These are phyloP conservation scores for Komagataella populi DNA, from an alignment of 805 yeast species.

Conservation along the genomic window DNA sequence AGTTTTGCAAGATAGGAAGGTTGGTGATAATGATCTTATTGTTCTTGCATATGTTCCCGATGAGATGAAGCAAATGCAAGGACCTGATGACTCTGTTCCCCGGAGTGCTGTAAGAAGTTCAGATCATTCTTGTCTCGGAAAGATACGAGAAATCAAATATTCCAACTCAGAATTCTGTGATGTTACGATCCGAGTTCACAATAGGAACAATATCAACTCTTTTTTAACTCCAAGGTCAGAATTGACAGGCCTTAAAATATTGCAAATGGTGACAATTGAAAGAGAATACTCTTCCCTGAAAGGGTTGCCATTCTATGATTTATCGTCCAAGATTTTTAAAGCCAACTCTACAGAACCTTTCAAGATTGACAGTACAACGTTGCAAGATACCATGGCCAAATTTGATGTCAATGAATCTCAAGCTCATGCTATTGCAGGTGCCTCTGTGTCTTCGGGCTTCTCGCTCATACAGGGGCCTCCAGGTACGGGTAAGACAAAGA, in stretches of 20 bases:
- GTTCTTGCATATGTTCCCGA: slow-evolving; percentile 43
- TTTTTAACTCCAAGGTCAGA: slow-evolving; percentile 50
- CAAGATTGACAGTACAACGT: slow-evolving; percentile 20
- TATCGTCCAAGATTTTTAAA: slow-evolving; percentile 47
- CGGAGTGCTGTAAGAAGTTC: slow-evolving; percentile 20
- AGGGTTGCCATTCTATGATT: slow-evolving; percentile 73
- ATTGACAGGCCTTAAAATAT: slow-evolving; percentile 56
- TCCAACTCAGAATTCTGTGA: slow-evolving; percentile 58
- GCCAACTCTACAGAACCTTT: slow-evolving; percentile 46
- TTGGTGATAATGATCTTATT: slow-evolving; percentile 67
- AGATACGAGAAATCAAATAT: slow-evolving; percentile 58
- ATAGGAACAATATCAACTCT: slow-evolving; percentile 35
- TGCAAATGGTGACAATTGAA: slow-evolving; percentile 85
- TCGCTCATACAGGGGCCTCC: slow-evolving; percentile 97
- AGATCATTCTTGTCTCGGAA: slow-evolving; percentile 52
- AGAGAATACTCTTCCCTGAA: slow-evolving; percentile 79
- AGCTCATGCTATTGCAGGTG: slow-evolving; percentile 75
- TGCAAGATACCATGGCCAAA: slow-evolving; percentile 26
- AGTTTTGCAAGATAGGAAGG: slow-evolving; percentile 32
- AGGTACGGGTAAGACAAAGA: slow-evolving; percentile 97
- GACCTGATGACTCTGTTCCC: slow-evolving; percentile 10
- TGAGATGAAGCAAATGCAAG: slow-evolving; percentile 8
- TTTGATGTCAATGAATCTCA: slow-evolving; percentile 77
- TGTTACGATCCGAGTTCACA: slow-evolving; percentile 54
- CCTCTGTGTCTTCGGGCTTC: slow-evolving; percentile 59